Base-by-base conservation (phyloP, 2,329 filamentous ascomycete species). In the Cryoendolithus antarcticus region DNA sequence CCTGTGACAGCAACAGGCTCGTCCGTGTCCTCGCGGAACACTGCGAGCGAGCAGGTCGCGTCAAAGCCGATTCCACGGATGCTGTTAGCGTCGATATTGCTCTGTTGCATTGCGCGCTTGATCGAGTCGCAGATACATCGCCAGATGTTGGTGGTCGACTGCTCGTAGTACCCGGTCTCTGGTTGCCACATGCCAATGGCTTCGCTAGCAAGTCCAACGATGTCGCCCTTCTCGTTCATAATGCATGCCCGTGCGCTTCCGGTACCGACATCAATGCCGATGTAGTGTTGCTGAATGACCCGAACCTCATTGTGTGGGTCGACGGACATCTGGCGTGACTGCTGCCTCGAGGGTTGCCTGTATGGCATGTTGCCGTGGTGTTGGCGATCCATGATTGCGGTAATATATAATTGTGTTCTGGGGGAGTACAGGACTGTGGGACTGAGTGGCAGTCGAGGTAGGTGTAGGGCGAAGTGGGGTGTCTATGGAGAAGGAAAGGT, bases 131-230 rank as follows among this genome's bases (percentile, higher is more conserved):
- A 94, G 59, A 98, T 94, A 63, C 86, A 89, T 47, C 78, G 74
- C 91, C 91, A 98, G 56, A 98, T 98, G 61, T 98, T 85, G 37
- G 79, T 84, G 0, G 91, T 96, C 10, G 89, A 96, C 89, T 98
- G 91, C 69, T 98, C 91, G 55, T 73, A 73, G 60, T 69, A 72
- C 21, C 70, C 68, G 21, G 66, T 67, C 52, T 70, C 65, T 42
- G 67, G 67, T 54, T 70, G 67, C 67, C 67, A 71, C 11, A 70
- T 56, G 30, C 62, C 65, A 60, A 71, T 66, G 57, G 70, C 67
- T 51, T 71, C 60, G 46, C 67, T 67, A 40, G 69, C 70, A 45
- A 72, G 48, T 43, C 67, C 67, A 32, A 81, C 74, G 63, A 98
- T 96, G 57, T 95, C 86, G 38, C 91, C 91, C 31, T 82, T 79